Evolutionary conservation across 495 filamentous ascomycete genomes (phyloP).

Genomic region (Xylaria acuta): DNA sequence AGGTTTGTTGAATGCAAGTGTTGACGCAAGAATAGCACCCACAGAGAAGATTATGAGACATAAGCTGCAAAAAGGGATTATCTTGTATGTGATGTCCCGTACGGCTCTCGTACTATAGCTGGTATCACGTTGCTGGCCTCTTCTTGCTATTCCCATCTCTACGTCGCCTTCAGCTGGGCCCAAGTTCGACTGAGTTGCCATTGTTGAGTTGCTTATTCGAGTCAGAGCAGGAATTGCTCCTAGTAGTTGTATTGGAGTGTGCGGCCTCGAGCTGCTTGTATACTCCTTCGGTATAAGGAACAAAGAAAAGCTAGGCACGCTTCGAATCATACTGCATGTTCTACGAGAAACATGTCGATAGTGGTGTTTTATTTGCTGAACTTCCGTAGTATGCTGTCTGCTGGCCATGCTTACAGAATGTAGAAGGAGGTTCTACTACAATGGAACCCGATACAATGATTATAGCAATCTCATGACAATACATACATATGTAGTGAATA

Average conservation of each 20-base stretch:
- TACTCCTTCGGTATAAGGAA: slow-evolving; percentile 26
- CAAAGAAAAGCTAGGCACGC: slow-evolving; percentile 8
- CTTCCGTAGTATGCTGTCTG: background rate
- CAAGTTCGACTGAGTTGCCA: slow-evolving; percentile 28
- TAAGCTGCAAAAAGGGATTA: slow-evolving; percentile 30
- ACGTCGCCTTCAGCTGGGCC: slow-evolving; percentile 20
- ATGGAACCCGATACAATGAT: background rate
- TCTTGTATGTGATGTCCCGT: slow-evolving; percentile 32
- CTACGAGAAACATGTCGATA: slow-evolving; percentile 24
- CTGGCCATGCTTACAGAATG: background rate
- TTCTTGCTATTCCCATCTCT: slow-evolving; percentile 23
- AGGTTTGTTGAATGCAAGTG: slow-evolving; percentile 24
- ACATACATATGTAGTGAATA: background rate
- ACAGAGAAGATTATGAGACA: slow-evolving; percentile 31
- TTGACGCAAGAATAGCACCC: slow-evolving; percentile 29
- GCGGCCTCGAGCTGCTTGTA: slow-evolving; percentile 17
- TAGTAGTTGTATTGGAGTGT: background rate
- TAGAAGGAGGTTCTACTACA: background rate
- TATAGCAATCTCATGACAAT: background rate
- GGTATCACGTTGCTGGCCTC: background rate
- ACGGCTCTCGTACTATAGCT: slow-evolving; percentile 23
- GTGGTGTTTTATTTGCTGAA: background rate
- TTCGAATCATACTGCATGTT: slow-evolving; percentile 34
- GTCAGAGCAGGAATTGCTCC: background rate
- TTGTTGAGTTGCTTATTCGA: slow-evolving; percentile 21